Evolutionary conservation across 2,329 filamentous ascomycete species (phyloP).

Genomic region (Monilinia laxa): DNA sequence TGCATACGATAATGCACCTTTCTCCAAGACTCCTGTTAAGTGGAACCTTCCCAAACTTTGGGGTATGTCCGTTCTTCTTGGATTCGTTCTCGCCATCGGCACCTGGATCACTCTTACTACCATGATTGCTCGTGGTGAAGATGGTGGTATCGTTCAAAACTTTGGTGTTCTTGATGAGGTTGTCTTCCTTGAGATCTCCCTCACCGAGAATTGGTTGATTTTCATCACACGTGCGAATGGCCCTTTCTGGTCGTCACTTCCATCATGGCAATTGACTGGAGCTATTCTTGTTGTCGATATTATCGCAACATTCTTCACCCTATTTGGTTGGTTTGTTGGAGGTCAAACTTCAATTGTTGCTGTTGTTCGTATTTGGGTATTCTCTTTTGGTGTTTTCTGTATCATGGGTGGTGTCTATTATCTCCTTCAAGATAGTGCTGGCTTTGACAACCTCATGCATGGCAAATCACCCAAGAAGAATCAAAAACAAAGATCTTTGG

Average conservation of each 20-base stretch:
- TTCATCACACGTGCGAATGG: conserved; percentile 94
- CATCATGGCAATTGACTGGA: conserved; percentile 78
- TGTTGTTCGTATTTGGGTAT: conserved; percentile 86
- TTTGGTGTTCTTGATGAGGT: conserved; percentile 79
- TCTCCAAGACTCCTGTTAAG: conserved; percentile 82
- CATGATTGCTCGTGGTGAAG: conserved; percentile 65
- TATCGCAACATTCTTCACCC: conserved; percentile 78
- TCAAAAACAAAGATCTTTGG: conserved; percentile 78
- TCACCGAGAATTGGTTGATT: conserved; percentile 95
- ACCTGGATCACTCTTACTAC: conserved; percentile 90
- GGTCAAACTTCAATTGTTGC: conserved; percentile 74
- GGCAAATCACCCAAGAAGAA: conserved; percentile 80
- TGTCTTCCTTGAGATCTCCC: conserved; percentile 84
- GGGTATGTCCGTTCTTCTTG: conserved; percentile 86
- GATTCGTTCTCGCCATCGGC: conserved; percentile 75
- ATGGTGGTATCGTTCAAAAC: conserved; percentile 87
- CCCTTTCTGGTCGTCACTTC: conserved; percentile 86
- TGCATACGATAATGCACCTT: conserved; percentile 89
- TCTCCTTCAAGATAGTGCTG: conserved; percentile 74
- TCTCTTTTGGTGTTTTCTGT: conserved; percentile 86
- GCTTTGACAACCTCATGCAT: conserved; percentile 92
- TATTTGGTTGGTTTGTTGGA: conserved; percentile 79
- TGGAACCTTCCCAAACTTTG: conserved; percentile 94
- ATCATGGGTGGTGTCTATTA: conserved; percentile 75
- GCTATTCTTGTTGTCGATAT: conserved; percentile 82